Base-by-base conservation (phyloP, 2,329 filamentous ascomycete species). In the Microdochium trichocladiopsis region DNA sequence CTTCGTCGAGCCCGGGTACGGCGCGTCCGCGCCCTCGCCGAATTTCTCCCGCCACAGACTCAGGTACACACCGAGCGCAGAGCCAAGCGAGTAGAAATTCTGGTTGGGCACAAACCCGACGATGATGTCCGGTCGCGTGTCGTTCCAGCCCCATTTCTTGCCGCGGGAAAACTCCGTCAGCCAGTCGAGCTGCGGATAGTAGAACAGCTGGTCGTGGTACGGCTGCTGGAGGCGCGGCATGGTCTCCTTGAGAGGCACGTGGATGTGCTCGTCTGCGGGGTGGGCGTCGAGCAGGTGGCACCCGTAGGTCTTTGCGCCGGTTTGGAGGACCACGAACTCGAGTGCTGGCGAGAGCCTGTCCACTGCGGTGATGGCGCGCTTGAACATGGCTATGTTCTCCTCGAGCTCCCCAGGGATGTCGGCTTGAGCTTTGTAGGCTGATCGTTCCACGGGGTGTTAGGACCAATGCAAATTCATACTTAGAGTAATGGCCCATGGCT, bases 121-220 rank as follows among this genome's bases (percentile, higher is more conserved):
- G 54, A 76, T 72, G 33, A 68, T 60, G 53, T 75, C 72, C 0
- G 72, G 72, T 5, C 70, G 68, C 14, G 73, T 64, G 52, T 74
- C 71, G 55, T 66, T 70, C 66, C 70, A 75, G 12, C 63, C 67
- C 72, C 72, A 75, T 0, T 54, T 24, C 59, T 74, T 73, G 2
- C 67, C 69, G 50, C 64, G 56, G 11, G 64, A 60, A 41, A 69
- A 57, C 33, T 62, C 53, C 24, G 62, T 60, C 18, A 75, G 59
- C 50, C 70, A 58, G 55, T 75, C 73, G 22, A 68, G 65, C 59
- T 75, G 71, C 14, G 58, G 62, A 56, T 75, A 75, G 61, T 76
- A 75, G 61, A 75, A 75, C 53, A 75, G 69, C 53, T 72, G 65
- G 12, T 68, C 67, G 2, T 68, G 68, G 49, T 68, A 68, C 1